These are phyloP conservation scores for Triadica sebifera DNA, from an alignment of 345 rosid genomes.

Conservation along the genomic window DNA sequence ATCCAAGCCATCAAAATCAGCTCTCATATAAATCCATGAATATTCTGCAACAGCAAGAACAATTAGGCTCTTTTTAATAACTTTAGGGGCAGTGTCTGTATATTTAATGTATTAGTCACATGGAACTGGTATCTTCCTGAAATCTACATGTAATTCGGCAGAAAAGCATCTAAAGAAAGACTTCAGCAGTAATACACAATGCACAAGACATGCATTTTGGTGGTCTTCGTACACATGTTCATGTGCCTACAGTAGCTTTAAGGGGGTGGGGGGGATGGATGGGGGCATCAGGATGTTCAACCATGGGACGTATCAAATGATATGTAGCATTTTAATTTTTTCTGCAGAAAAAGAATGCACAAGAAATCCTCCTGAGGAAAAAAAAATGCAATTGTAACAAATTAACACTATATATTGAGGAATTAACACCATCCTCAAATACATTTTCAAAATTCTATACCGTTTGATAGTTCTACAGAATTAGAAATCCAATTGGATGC, in stretches of 20 bases:
- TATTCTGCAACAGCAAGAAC: constrained; percentile 47
- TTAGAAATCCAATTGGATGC: neutral
- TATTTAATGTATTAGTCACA: neutral
- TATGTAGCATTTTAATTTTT: constrained; percentile 1
- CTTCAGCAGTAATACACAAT: neutral
- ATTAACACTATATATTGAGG: neutral
- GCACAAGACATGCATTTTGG: neutral
- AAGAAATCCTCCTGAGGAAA: neutral
- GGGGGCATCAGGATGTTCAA: neutral
- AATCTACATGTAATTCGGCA: neutral
- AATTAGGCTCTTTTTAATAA: neutral
- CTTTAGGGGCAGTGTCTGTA: neutral
- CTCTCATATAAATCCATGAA: constrained; percentile 88
- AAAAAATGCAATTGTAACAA: neutral
- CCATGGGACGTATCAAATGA: too few species aligned
- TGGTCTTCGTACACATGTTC: neutral
- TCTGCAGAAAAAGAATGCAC: neutral
- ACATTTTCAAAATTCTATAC: neutral
- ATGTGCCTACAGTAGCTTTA: neutral
- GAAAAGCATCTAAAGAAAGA: neutral
- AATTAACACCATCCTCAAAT: neutral
- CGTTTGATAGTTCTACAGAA: neutral
- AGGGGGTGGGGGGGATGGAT: neutral
- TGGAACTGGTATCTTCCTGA: neutral
- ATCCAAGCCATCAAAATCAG: constrained; percentile 78